These are phyloP conservation scores for Botrytis squamosa DNA, from an alignment of 2,329 filamentous ascomycete genomes.

Conservation along the genomic window DNA sequence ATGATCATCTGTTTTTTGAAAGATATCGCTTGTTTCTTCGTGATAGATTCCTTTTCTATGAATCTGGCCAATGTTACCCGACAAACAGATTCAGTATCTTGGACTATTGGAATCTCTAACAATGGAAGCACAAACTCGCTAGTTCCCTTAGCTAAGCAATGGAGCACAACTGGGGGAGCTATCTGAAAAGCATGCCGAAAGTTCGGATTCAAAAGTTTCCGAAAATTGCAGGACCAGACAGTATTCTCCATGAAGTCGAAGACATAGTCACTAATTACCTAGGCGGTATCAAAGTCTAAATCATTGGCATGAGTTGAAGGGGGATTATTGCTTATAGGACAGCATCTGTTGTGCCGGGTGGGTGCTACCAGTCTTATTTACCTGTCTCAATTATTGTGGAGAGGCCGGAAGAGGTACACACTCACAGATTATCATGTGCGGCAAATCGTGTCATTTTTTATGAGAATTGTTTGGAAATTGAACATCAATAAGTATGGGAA, in stretches of 20 bases:
- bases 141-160: background rate
- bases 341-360: background rate
- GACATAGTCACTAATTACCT: background rate
- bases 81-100: background rate
- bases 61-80: background rate
- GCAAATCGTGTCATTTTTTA: background rate
- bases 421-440: background rate
- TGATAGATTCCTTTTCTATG: background rate
- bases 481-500: background rate
- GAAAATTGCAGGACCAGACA: background rate
- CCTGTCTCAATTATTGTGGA: background rate
- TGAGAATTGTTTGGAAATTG: background rate
- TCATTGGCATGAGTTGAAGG: background rate
- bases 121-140: background rate
- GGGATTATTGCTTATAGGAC: background rate
- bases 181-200: background rate
- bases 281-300: background rate
- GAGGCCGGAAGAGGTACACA: background rate
- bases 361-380: background rate
- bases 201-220: background rate
- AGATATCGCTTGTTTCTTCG: background rate
- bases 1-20: background rate
- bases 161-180: background rate
- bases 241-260: background rate
- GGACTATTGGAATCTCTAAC: background rate